Evolutionary conservation across 345 rosid species (phyloP), one percentile per base, ranked within the genome.

Genomic region (Noccaea caerulescens): DNA sequence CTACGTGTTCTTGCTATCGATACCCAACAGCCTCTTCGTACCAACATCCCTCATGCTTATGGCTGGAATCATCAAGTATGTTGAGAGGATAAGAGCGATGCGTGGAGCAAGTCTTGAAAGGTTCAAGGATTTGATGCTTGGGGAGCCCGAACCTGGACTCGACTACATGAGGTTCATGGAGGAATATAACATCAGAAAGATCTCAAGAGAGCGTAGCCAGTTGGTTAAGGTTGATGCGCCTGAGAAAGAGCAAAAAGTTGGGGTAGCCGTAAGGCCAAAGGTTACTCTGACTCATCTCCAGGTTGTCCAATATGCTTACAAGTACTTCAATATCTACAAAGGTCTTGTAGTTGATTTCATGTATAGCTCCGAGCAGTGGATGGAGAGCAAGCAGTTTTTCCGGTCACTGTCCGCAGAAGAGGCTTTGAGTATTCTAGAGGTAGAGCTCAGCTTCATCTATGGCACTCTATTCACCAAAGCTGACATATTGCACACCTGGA

Each of bases 381-480:
- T 12, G 23, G 51, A 52, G 3, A 32, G 56, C 78, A 44, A 49
- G 56, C n/a, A 12, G 3, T 60, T 49, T 10, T 72, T 56, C 3
- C 10, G 7, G 0, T 63, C 36, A 25, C 13, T 72, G 51, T 0
- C 3, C 0, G 1, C 75, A 0, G 45, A 38, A 5, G 54, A 60
- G 0, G 87, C 82, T 9, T 74, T 85, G 53, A 68, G 58, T 33
- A 20, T 85, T 10, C 43, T 80, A 4, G 84, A 77, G 66, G 57
- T 51, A 3, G 84, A 78, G 56, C 81, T 83, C 3, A 64, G 67
- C 20, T 76, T 85, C 56, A 59, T 83, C 7, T 83, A 69, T 43
- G 86, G 78, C 23, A 39, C 80, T 32, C 73, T 82, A 4, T 79
- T 69, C 72, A 86, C 84, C 69, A 86, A 86, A 70, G 52, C 36